phyloP scores from a whole-genome alignment of 352 stramenopile species.

The Pythium rishiriense region DNA sequence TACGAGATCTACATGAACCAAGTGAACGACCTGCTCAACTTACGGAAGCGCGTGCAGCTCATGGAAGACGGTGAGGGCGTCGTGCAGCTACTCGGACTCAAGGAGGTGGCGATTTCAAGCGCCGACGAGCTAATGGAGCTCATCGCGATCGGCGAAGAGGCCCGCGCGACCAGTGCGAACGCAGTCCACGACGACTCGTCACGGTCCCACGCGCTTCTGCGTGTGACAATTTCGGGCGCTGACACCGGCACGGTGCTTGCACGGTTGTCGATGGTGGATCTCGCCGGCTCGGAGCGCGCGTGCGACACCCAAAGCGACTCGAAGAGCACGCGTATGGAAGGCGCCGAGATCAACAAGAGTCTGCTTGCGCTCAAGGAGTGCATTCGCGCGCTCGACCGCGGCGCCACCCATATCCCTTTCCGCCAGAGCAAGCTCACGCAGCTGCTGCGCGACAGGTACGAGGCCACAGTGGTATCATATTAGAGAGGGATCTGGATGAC shows the following conservation, averaged over 20 bases:
- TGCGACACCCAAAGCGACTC: conserved; percentile 88
- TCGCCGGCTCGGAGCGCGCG: conserved; percentile 94
- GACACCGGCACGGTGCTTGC: conserved; percentile 29
- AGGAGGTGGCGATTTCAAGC: conserved; percentile 73
- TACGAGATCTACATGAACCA: conserved; percentile 98
- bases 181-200: conserved; percentile 93
- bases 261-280: conserved; percentile 86
- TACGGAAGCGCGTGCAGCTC: conserved; percentile 84
- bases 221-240: conserved; percentile 65
- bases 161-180: conserved; percentile 94
- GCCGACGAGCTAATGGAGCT: conserved; percentile 89
- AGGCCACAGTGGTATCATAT: neutral
- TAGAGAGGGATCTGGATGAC: neutral
- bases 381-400: conserved; percentile 92
- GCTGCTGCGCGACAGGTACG: conserved; percentile 78
- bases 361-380: conserved; percentile 97
- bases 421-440: conserved; percentile 95
- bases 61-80: conserved; percentile 92
- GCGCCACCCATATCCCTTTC: conserved; percentile 91
- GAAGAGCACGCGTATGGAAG: conserved; percentile 92
- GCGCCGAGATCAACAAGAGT: conserved; percentile 97
- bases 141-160: conserved; percentile 85
- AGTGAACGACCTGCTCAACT: conserved; percentile 94
- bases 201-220: conserved; percentile 91
- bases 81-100: conserved; percentile 92